These are phyloP conservation scores for Kazachstania kunashirensis DNA, from an alignment of 805 yeast species.

Conservation along the genomic window DNA sequence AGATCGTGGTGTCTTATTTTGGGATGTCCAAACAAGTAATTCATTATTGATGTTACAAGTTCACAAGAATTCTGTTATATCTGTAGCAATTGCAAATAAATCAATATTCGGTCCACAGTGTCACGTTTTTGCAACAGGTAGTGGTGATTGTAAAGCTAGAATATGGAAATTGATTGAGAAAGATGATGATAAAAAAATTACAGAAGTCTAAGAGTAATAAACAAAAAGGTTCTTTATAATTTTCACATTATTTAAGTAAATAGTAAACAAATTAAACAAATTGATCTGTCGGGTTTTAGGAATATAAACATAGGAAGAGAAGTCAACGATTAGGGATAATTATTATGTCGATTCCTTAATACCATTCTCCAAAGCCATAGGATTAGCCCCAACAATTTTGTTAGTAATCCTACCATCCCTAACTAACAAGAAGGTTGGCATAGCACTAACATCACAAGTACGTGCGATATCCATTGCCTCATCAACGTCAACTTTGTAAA, in stretches of 20 bases:
- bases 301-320: no score
- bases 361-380: constrained; percentile 24
- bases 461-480: constrained; percentile 47
- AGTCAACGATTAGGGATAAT: background rate
- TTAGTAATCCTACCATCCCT: constrained; percentile 50
- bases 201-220: background rate
- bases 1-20: constrained; percentile 92
- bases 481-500: constrained; percentile 67
- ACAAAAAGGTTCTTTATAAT: no score
- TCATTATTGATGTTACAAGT: constrained; percentile 94
- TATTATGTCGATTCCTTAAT: background rate
- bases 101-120: constrained; percentile 46
- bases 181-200: constrained; percentile 4
- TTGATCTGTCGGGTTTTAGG: no score
- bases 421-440: constrained; percentile 65
- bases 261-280: no score
- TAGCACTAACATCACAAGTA: constrained; percentile 55
- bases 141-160: constrained; percentile 96
- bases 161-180: constrained; percentile 72
- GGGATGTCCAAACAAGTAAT: constrained; percentile 90
- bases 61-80: constrained; percentile 89
- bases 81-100: constrained; percentile 83
- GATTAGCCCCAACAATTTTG: constrained; percentile 55
- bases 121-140: constrained; percentile 91
- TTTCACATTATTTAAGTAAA: no score